Evolutionary conservation across 2,329 filamentous ascomycete genomes (phyloP), one percentile per base, ranked within the genome.

Genomic region (Colletotrichum horii): DNA sequence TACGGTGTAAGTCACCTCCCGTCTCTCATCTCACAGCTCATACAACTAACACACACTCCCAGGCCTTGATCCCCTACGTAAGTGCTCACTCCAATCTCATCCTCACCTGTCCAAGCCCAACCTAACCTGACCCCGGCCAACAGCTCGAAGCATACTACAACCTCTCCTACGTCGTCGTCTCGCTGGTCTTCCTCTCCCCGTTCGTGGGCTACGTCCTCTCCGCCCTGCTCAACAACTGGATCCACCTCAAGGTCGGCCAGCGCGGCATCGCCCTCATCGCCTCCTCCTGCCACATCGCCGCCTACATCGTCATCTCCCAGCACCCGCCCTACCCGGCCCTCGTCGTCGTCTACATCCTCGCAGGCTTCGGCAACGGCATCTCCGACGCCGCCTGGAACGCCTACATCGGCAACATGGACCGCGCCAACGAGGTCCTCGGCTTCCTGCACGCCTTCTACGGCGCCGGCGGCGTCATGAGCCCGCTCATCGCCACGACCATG

Each of bases 351-450:
- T 94, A 93, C 80, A 89, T 91, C 76, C 81, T 95, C 3, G 91
- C 92, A 1, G 94, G 94, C 0, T 92, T 95, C 70, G 94, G 93
- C 1, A 95, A 94, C 80, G 94, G 94, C 0, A 83, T 95, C 1
- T 86, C 88, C 15, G 92, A 90, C 75, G 88, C 87, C 8, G 89
- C 85, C 2, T 91, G 89, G 88, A 89, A 90, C 79, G 87, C 88
- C 0, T 90, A 86, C 85, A 82, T 89, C 16, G 94, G 94, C 0
- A 92, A 92, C 78, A 92, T 96, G 89, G 89, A 89, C 11, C 91
- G 90, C 70, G 90, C 93, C 2, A 95, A 95, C 78, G 91, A 95
- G 80, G 82, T 95, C 2, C 86, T 94, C 0, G 93, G 93, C 0
- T 87, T 94, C 70, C 83, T 95, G 28, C 93, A 95, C 78, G 92